Evolutionary conservation across 2,329 filamentous ascomycete genomes (phyloP).

Genomic region (Exophiala sideris): DNA sequence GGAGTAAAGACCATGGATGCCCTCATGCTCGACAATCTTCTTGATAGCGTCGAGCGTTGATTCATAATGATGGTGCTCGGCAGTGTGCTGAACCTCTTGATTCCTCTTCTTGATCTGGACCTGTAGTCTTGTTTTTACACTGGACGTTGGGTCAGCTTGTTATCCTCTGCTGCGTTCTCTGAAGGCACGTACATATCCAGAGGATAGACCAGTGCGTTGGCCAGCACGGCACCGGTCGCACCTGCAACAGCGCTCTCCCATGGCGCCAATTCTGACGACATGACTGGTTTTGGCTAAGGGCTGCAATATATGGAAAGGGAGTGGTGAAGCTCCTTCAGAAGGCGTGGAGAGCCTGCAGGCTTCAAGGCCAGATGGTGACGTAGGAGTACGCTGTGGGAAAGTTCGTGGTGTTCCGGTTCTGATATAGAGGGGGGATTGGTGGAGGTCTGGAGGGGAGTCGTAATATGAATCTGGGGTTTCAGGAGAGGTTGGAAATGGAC

Average conservation of each 20-base stretch:
- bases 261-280: conserved; percentile 69
- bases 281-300: conserved; percentile 28
- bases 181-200: conserved; percentile 75
- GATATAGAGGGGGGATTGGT: no score
- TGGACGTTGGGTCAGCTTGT: conserved; percentile 38
- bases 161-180: background rate
- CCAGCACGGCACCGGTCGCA: conserved; percentile 86
- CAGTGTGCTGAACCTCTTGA: conserved; percentile 44
- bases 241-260: conserved; percentile 93
- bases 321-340: no score
- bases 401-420: no score
- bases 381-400: no score
- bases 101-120: conserved; percentile 75
- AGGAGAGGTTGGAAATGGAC: background rate
- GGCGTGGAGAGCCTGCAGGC: no score
- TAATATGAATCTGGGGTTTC: background rate
- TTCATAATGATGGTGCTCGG: conserved; percentile 68
- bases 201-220: conserved; percentile 93
- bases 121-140: conserved; percentile 93
- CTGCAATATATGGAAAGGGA: background rate
- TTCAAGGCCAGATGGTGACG: no score
- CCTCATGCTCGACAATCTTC: conserved; percentile 79
- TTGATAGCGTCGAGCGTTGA: conserved; percentile 84
- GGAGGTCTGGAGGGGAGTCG: no score
- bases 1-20: conserved; percentile 76